Conservation (phyloP, 768 basidiomycete genomes). For the Serendipita indica region DNA sequence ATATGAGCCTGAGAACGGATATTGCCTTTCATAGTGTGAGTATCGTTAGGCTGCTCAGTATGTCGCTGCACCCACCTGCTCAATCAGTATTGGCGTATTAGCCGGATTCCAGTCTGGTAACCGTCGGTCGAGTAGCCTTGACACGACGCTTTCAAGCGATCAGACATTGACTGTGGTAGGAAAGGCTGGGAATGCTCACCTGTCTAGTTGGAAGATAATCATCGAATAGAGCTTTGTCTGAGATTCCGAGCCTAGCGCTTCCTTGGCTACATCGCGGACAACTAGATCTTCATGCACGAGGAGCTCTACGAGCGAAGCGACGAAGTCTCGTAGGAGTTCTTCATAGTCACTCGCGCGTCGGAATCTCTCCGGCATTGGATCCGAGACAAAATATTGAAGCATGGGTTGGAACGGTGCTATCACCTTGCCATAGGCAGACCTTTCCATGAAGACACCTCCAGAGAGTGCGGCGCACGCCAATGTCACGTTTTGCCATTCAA, state of each 20-base stretch:
- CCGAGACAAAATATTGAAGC: constrained; percentile 15
- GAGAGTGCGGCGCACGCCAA: constrained; percentile 64
- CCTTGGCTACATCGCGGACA: constrained; percentile 64
- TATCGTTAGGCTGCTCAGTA: background rate
- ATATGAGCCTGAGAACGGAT: constrained; percentile 55
- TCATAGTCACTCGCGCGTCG: constrained; percentile 15
- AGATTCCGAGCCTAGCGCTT: constrained; percentile 68
- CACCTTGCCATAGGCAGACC: background rate
- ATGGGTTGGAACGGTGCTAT: constrained; percentile 12
- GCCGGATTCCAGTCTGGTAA: constrained; percentile 15
- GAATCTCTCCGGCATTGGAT: constrained; percentile 15
- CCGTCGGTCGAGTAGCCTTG: constrained; percentile 16
- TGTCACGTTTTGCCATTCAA: constrained; percentile 76
- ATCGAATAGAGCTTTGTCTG: constrained; percentile 51
- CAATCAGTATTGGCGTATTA: constrained; percentile 37
- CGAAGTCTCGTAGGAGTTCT: constrained; percentile 45
- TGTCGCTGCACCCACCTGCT: constrained; percentile 39
- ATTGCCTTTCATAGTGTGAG: constrained; percentile 37
- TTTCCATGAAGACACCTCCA: constrained; percentile 23
- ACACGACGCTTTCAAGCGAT: constrained; percentile 18
- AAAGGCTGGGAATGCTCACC: constrained; percentile 33
- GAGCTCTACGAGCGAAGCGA: constrained; percentile 52
- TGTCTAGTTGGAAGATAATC: constrained; percentile 56
- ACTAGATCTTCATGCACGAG: constrained; percentile 47
- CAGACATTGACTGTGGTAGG: constrained; percentile 23